Conservation (phyloP, 179 eudicot species). For the Drosera spatulata region DNA sequence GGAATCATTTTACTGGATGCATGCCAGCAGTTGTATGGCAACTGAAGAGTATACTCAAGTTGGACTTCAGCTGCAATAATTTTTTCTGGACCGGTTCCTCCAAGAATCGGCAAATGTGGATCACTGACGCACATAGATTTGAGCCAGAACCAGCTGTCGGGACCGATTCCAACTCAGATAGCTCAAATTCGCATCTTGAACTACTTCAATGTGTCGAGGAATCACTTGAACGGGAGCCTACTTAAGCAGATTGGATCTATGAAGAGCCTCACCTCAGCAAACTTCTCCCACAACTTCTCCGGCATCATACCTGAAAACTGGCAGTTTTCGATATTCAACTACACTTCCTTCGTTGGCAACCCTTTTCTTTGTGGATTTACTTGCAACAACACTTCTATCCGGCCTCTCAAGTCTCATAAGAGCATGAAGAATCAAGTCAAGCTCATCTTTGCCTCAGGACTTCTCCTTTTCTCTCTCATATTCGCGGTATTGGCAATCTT, state of each 20-base stretch:
- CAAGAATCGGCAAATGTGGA: constrained; percentile 17
- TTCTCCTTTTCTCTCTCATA: constrained; percentile 30
- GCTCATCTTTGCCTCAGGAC: constrained; percentile 32
- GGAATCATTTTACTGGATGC: constrained; percentile 30
- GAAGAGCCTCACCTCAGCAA: constrained; percentile 51
- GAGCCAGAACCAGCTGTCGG: constrained; percentile 43
- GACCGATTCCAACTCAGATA: constrained; percentile 32
- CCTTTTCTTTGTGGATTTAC: constrained; percentile 34
- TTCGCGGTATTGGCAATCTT: constrained; percentile 24
- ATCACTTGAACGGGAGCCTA: constrained; percentile 34
- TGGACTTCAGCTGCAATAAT: constrained; percentile 40
- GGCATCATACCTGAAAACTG: constrained; percentile 43
- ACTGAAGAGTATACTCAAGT: constrained; percentile 21
- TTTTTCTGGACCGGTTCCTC: constrained; percentile 36
- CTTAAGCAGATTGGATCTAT: constrained; percentile 43
- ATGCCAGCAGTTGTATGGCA: constrained; percentile 30
- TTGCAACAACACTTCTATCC: constrained; percentile 24
- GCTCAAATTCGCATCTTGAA: constrained; percentile 28
- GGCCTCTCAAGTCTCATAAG: constrained; percentile 10
- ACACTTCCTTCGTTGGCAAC: constrained; percentile 34
- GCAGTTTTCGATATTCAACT: constrained; percentile 30
- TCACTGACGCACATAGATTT: constrained; percentile 27
- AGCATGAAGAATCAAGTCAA: constrained; percentile 11
- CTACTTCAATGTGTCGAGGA: constrained; percentile 48
- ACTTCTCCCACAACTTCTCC: constrained; percentile 46